phyloP scores from a whole-genome alignment of 2,329 filamentous ascomycete species.

The Sporothrix pseudoabietina region DNA sequence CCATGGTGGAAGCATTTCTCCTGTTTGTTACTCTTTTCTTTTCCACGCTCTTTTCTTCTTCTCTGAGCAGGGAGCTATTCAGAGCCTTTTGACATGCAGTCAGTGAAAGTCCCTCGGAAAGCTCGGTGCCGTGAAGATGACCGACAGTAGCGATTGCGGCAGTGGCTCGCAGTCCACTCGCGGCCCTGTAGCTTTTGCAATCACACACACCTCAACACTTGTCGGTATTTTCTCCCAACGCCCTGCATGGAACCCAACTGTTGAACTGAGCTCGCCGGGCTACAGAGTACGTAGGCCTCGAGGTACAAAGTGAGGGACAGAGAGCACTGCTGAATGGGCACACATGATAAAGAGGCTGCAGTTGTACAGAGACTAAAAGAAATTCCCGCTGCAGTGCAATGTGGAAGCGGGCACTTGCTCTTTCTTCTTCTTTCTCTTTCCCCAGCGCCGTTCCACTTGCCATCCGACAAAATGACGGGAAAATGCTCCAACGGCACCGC shows the following conservation, averaged over 20 bases:
- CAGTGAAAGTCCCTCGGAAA: neutral
- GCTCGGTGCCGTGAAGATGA: neutral
- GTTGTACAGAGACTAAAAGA: conserved; percentile 11
- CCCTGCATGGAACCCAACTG: neutral
- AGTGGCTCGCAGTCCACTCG: neutral
- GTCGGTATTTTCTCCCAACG: neutral
- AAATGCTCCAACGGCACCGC: conserved; percentile 4
- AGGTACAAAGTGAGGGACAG: neutral
- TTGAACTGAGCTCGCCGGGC: neutral
- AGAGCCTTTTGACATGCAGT: neutral
- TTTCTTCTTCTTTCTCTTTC: neutral
- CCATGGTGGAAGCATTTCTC: neutral
- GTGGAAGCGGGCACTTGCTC: neutral
- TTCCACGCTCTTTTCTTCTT: neutral
- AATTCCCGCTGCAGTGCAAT: conserved; percentile 24
- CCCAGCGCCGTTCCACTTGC: neutral
- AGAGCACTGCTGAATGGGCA: neutral
- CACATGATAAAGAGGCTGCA: neutral
- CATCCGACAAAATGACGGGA: conserved; percentile 4
- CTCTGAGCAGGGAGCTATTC: neutral
- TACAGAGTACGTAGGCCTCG: neutral
- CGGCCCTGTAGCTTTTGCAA: neutral
- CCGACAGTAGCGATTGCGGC: neutral
- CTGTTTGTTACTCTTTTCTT: neutral
- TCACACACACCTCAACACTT: neutral